Base-by-base conservation (phyloP, 805 yeast genomes). In the Kregervanrija fluxuum region DNA sequence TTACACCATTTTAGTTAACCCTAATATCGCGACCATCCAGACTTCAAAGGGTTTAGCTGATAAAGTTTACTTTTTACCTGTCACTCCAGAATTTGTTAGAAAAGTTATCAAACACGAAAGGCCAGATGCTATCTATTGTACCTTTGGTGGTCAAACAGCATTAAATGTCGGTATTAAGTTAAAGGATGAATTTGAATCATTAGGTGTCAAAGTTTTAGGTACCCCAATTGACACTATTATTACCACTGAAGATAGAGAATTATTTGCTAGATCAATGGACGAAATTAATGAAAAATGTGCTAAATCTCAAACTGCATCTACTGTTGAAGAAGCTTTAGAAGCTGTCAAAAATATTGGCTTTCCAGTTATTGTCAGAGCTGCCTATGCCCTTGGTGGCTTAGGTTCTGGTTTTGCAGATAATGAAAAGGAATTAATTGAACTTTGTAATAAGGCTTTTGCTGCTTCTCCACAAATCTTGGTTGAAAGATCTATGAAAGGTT, bases 81-180 rank as follows among this genome's bases (percentile, higher is more conserved):
- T 93, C 40, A 93, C 85, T 52, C 82, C 98, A 13, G 99, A 93
- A 52, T 93, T 90, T 58, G 97, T 93, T 47, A 80, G 98, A 58
- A 90, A 93, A 64, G 96, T 93, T 54, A 93, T 93, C 61, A 74
- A 85, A 64, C 85, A 86, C 66, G 99, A 93, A 71, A 82, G 86
- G 56, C 99, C 99, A 30, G 99, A 93, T 65, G 95, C 97, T 53
- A 91, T 93, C 55, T 90, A 88, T 70, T 85, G 86, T 62, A 93
- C 99, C 14, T 93, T 93, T 61, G 99, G 99, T 73, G 99, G 99
- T 60, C 99, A 93, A 73, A 93, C 99, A 38, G 99, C 97, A 35
- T 75, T 93, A 59, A 82, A 85, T 58, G 99, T 93, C 48, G 99
- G 99, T 77, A 90, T 93, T 53, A 80, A 82, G 55, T 77, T 93